Percentiles rank a stretch among this genome's conserved stretches.
Evolutionary conservation across 768 basidiomycete species (phyloP).

Genomic region (Saitozyma sp.): DNA sequence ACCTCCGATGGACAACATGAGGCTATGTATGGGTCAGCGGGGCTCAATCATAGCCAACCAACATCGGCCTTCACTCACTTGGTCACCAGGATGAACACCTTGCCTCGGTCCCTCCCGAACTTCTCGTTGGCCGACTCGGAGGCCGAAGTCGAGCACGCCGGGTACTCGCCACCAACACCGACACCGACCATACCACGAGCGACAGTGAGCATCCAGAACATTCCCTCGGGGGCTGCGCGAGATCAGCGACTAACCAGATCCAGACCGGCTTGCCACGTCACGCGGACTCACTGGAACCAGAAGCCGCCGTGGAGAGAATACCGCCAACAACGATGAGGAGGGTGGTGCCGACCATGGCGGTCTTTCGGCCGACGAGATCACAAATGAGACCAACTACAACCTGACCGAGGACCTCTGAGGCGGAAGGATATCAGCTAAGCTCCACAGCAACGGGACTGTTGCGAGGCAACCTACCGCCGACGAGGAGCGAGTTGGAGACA

Average conservation of each 20-base stretch:
- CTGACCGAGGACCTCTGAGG: conserved; percentile 32
- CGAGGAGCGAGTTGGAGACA: conserved; percentile 69
- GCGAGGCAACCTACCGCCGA: conserved; percentile 62
- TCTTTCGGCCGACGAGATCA: conserved; percentile 72
- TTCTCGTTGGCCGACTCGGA: conserved; percentile 74
- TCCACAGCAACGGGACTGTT: background rate
- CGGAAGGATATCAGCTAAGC: background rate
- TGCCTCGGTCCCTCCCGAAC: conserved; percentile 63
- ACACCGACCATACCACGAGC: conserved; percentile 61
- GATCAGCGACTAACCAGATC: background rate
- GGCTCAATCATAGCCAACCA: background rate
- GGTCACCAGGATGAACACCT: conserved; percentile 74
- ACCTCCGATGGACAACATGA: conserved; percentile 61
- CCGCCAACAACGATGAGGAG: conserved; percentile 69
- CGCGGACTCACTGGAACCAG: conserved; percentile 60
- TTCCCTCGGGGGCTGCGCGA: conserved; percentile 54
- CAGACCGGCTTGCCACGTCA: background rate
- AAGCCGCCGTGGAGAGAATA: conserved; percentile 67
- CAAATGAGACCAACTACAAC: conserved; percentile 66
- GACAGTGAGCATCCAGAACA: conserved; percentile 74
- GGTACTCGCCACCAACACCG: conserved; percentile 78
- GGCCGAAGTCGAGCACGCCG: conserved; percentile 68
- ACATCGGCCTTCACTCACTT: conserved; percentile 56
- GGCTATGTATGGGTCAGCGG: conserved; percentile 10
- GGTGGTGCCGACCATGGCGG: conserved; percentile 70